Conservation (phyloP, 2,329 filamentous ascomycete species). For the Aspergillus ruber region DNA sequence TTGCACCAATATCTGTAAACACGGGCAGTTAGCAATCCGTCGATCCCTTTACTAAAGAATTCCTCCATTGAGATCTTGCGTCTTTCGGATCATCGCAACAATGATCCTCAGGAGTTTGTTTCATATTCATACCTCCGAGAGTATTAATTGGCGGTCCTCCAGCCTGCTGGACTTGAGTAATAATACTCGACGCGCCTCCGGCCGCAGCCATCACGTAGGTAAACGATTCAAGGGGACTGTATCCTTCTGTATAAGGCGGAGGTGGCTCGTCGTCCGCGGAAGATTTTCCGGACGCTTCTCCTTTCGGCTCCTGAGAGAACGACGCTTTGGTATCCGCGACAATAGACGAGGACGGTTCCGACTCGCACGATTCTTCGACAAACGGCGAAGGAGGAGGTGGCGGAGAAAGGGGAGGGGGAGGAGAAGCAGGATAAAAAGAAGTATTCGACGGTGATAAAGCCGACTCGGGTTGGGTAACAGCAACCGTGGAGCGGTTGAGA, state of each 20-base stretch:
- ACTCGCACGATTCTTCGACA: conserved; percentile 43
- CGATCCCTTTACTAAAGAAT: not conserved
- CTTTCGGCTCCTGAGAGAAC: conserved; percentile 75
- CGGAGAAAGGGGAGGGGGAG: conserved; percentile 44
- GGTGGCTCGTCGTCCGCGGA: conserved; percentile 82
- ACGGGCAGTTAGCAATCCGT: not conserved
- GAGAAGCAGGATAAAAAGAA: conserved; percentile 47
- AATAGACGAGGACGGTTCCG: conserved; percentile 42
- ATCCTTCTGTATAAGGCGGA: conserved; percentile 90
- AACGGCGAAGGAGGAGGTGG: conserved; percentile 48
- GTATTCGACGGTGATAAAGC: conserved; percentile 37
- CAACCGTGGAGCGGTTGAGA: conserved; percentile 32
- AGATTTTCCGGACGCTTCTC: conserved; percentile 62
- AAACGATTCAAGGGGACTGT: conserved; percentile 85
- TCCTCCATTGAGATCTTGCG: not conserved
- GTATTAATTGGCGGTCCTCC: conserved; percentile 79
- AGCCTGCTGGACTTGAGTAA: conserved; percentile 96
- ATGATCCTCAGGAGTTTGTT: not conserved
- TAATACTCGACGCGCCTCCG: conserved; percentile 94
- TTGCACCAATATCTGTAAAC: conserved; percentile 64
- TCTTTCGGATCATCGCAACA: not conserved
- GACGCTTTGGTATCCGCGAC: conserved; percentile 75
- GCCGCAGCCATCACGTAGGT: conserved; percentile 97
- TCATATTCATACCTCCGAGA: conserved; percentile 61
- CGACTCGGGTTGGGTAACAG: conserved; percentile 44